Base-by-base conservation (phyloP, 441 rosid genomes). In the Erodium trifolium region DNA sequence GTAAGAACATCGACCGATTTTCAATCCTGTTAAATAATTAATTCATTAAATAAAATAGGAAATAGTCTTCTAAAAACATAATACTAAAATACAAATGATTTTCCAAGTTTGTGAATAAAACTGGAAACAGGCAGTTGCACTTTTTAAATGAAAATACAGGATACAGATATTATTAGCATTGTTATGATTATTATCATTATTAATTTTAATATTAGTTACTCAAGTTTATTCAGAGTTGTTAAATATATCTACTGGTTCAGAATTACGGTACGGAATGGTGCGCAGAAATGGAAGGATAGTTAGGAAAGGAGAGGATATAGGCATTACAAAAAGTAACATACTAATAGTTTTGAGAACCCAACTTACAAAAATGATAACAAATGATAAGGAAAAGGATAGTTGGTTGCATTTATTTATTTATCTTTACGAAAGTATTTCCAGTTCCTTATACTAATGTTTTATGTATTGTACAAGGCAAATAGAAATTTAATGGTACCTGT, bases 1-100 rank as follows among this genome's bases (percentile, higher is more conserved):
- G 92, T 75, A 90, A 82, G 79, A 87, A 92, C 86, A 88, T 78
- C 49, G 99, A 95, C 71, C 85, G 96, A 72, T 95, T 90, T 81
- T 95, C 98, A 79, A 95, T 87, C 91, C 99, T 95, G 90, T 77
- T 39, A 12, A 27, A 74, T 39, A 73, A 71, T 14, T 14, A n/a
- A n/a, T 16, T 51, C 18, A 51, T 51, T 51, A 51, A 16, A 55
- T 37, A 37, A 5, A 37, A 37, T 37, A 37, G 41, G 6, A 37
- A 37, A 34, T 34, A 37, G 41, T 37, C 8, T 37, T 37, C 41
- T 37, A 37, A 37, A 37, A 6, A 37, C 37, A 34, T 2, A 34
- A 34, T 34, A 34, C 5, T 4, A 34, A 34, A 34, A 34, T 34
- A 34, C 37, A 34, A 34, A 34, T 23, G 27, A 23, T 23, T 23